Percentiles rank a stretch among this genome's conserved stretches.
Conservation (phyloP, 2,329 filamentous ascomycete species). For the Talaromyces sp. region DNA sequence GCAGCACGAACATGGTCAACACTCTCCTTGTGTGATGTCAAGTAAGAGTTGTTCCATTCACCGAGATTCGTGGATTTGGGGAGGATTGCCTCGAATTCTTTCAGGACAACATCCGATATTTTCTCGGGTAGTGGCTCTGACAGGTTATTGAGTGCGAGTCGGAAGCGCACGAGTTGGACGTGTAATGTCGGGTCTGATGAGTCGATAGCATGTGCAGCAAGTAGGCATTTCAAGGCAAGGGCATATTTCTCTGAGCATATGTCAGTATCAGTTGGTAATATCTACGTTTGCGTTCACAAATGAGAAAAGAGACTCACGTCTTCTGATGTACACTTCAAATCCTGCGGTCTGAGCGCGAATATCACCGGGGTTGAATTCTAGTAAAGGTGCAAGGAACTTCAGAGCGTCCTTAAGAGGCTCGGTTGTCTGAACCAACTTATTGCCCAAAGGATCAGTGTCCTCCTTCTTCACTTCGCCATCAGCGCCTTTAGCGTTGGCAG, state of each 20-base stretch:
- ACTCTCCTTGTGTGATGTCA: conserved; percentile 58
- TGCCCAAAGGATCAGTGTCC: conserved; percentile 80
- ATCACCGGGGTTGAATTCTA: conserved; percentile 76
- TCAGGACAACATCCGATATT: conserved; percentile 63
- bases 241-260: conserved; percentile 67
- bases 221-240: conserved; percentile 79
- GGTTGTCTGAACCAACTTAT: conserved; percentile 71
- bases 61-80: conserved; percentile 53
- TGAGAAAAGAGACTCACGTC: conserved; percentile 57
- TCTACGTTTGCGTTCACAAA: background rate
- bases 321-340: conserved; percentile 82
- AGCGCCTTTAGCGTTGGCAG: conserved; percentile 47
- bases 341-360: conserved; percentile 77
- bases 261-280: conserved; percentile 21
- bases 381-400: conserved; percentile 75
- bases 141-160: conserved; percentile 54
- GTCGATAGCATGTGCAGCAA: conserved; percentile 66
- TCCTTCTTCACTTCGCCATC: conserved; percentile 69
- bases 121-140: conserved; percentile 58
- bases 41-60: conserved; percentile 62
- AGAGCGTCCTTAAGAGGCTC: conserved; percentile 80
- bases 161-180: conserved; percentile 67
- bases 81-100: conserved; percentile 60
- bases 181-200: conserved; percentile 66
- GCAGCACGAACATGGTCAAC: conserved; percentile 59